phyloP scores from a whole-genome alignment of 2,329 filamentous ascomycete genomes.

The Colletotrichum sansevieriae region DNA sequence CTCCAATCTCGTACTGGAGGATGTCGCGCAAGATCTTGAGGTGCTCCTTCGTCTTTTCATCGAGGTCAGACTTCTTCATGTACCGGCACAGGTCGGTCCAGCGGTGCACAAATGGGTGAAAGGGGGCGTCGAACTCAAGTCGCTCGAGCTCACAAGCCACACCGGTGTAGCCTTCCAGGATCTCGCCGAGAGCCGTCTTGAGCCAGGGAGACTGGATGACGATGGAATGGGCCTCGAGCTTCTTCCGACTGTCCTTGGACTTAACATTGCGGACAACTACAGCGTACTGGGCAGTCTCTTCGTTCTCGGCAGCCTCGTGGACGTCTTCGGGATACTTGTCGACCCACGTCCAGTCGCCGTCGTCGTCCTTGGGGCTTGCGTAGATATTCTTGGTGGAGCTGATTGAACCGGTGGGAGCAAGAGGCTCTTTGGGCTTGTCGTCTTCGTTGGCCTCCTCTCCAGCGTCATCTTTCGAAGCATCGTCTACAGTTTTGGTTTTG shows the following conservation, averaged over 20 bases:
- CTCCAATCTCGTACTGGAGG: constrained; percentile 64
- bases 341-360: constrained; percentile 67
- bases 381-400: constrained; percentile 58
- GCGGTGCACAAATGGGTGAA: constrained; percentile 75
- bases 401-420: constrained; percentile 51
- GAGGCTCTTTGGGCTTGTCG: constrained; percentile 46
- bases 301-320: constrained; percentile 70
- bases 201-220: constrained; percentile 73
- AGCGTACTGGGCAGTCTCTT: constrained; percentile 72
- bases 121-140: constrained; percentile 71
- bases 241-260: constrained; percentile 70
- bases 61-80: constrained; percentile 55
- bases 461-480: constrained; percentile 43
- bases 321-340: constrained; percentile 67
- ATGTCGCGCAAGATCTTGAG: constrained; percentile 60
- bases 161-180: constrained; percentile 71
- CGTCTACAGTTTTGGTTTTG: constrained; percentile 22
- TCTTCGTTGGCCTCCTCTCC: constrained; percentile 39
- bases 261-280: constrained; percentile 70
- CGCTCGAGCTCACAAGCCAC: constrained; percentile 70
- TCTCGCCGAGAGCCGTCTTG: constrained; percentile 66
- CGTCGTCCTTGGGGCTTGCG: constrained; percentile 58
- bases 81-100: constrained; percentile 65
- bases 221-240: constrained; percentile 71
- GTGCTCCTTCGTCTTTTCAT: constrained; percentile 60